Conservation (phyloP, 2,329 filamentous ascomycete genomes). For the Colletotrichum sp. region DNA sequence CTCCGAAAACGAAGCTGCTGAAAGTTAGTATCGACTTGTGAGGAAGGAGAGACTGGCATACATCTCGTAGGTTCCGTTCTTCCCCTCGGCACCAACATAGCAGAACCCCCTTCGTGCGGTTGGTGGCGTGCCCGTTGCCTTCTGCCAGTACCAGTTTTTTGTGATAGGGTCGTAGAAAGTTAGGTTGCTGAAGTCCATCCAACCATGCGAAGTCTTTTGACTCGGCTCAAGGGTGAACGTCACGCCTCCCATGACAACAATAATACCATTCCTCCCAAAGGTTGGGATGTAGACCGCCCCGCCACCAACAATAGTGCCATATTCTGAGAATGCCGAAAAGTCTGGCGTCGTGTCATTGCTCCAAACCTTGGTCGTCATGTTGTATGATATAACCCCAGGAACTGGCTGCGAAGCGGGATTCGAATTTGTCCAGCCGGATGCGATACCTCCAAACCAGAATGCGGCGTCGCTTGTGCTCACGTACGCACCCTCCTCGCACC, state of each 20-base stretch:
- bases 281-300: slow-evolving; percentile 1
- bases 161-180: slow-evolving; percentile 19
- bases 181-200: slow-evolving; percentile 18
- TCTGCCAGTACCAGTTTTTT: slow-evolving; percentile 11
- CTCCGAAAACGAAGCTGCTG: slow-evolving; percentile 21
- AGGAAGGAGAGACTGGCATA: neutral
- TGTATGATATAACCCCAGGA: neutral
- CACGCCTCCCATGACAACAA: slow-evolving; percentile 10
- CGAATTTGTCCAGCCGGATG: neutral
- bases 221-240: neutral
- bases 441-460: slow-evolving; percentile 15
- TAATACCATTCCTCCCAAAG: slow-evolving; percentile 12
- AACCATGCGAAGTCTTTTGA: neutral
- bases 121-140: slow-evolving; percentile 9
- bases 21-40: neutral
- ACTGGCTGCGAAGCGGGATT: neutral
- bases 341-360: slow-evolving; percentile 2
- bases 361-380: slow-evolving; percentile 12
- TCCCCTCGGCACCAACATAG: slow-evolving; percentile 1
- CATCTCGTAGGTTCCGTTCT: slow-evolving; percentile 20
- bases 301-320: slow-evolving; percentile 5
- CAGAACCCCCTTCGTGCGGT: neutral
- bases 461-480: neutral
- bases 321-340: neutral
- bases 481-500: neutral